Evolutionary conservation across 2,329 filamentous ascomycete genomes (phyloP), one percentile per base, ranked within the genome.

Genomic region (Fusarium musae): DNA sequence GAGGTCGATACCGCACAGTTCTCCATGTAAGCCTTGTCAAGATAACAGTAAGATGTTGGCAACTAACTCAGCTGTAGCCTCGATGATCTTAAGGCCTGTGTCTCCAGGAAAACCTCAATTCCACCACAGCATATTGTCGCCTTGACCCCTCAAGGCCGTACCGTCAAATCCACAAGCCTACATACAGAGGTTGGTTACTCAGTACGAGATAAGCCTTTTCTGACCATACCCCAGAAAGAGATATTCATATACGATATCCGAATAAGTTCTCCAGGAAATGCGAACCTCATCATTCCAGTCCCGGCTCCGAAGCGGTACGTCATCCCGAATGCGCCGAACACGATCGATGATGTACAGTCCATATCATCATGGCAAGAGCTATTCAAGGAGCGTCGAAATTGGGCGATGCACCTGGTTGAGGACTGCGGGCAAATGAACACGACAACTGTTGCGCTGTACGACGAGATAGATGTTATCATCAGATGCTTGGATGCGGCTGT

Each of bases 191-290:
- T 94, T 56, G 53, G 66, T 63, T 36, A 58, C 50, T 37, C 23
- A 43, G 34, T 52, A 61, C 21, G 61, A 46, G 32, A 53, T 43
- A 47, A 40, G 49, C 19, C 57, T n/a, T 66, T 43, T 44, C 69
- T 79, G 36, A 77, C 70, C 26, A 47, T 47, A 16, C 40, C 9
- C 8, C 56, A 97, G 92, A 93, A 90, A 75, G 95, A 98, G 81
- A 91, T 99, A 64, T 98, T 93, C 80, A 90, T 98, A 59, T 99
- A 97, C 83, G 95, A 98, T 82, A 93, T 95, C 70, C 91, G 92
- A 75, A 90, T 92, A 77, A 90, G 92, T 73, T 85, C 88, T 58
- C 78, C 87, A 12, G 83, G 82, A 42, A 80, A 83, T 52, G 82
- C 85, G 23, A 82, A 83, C 23, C 80, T 86, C 60, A 80, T 86